A percentile compares a stretch with the other conserved stretches of the same genome.
These are phyloP conservation scores for Daldinia decipiens DNA, from an alignment of 495 filamentous ascomycete genomes.

Conservation along the genomic window DNA sequence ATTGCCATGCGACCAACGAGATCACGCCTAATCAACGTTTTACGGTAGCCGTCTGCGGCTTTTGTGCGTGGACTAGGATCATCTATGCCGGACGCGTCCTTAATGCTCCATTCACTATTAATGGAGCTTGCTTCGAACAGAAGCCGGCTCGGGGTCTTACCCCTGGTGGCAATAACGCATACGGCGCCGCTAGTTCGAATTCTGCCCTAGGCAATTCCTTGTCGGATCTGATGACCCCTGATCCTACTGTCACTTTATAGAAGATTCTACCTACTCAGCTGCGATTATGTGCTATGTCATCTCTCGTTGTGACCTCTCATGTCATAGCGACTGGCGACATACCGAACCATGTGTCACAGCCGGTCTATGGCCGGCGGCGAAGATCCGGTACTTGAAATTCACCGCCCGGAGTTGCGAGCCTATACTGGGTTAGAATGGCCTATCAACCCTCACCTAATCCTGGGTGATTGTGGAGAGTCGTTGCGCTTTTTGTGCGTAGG, in stretches of 20 bases:
- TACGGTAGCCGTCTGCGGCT: slow-evolving; percentile 30
- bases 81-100: neutral
- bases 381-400: slow-evolving; percentile 14
- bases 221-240: slow-evolving; percentile 28
- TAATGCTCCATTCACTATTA: slow-evolving; percentile 15
- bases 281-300: slow-evolving; percentile 25
- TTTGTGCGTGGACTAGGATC: slow-evolving; percentile 40
- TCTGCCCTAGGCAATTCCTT: slow-evolving; percentile 8
- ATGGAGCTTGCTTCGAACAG: slow-evolving; percentile 17
- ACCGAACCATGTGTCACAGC: slow-evolving; percentile 23
- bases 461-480: slow-evolving; percentile 17
- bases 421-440: slow-evolving; percentile 27
- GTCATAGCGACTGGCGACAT: slow-evolving; percentile 13
- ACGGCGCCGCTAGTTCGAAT: slow-evolving; percentile 31
- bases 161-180: slow-evolving; percentile 23
- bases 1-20: slow-evolving; percentile 28
- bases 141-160: slow-evolving; percentile 24
- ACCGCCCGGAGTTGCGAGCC: slow-evolving; percentile 26
- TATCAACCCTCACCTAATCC: slow-evolving; percentile 26
- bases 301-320: slow-evolving; percentile 32
- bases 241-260: neutral
- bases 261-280: slow-evolving; percentile 10
- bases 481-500: slow-evolving; percentile 39
- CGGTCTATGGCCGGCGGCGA: slow-evolving; percentile 17
- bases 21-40: slow-evolving; percentile 21